phyloP scores from a whole-genome alignment of 2,329 filamentous ascomycete species.

The Diaporthe longicolla region DNA sequence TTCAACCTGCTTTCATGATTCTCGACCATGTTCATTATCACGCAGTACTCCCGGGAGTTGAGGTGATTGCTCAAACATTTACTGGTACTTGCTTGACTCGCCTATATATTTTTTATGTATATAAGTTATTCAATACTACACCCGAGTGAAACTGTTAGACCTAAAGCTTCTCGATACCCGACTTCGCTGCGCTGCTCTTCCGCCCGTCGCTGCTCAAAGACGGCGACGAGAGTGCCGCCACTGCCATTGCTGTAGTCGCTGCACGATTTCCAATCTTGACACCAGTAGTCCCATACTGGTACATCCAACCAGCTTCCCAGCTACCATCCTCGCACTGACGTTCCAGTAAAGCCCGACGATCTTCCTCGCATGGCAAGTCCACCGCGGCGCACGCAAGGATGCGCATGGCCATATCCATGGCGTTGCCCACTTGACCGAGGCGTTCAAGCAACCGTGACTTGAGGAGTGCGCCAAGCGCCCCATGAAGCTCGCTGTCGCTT shows the following conservation, averaged over 20 bases:
- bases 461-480: too few relatives aligned
- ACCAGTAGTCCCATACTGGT: slow-evolving; percentile 43
- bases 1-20: not conserved
- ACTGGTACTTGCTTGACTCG: too few relatives aligned
- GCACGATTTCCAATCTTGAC: slow-evolving; percentile 43
- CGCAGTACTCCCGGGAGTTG: too few relatives aligned
- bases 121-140: not conserved
- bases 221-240: slow-evolving; percentile 40
- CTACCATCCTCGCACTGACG: slow-evolving; percentile 53
- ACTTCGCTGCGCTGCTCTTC: not conserved
- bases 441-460: too few relatives aligned
- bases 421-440: not conserved
- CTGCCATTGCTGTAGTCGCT: slow-evolving; percentile 43
- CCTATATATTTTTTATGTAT: not conserved
- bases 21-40: too few relatives aligned
- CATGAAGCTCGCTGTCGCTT: too few relatives aligned
- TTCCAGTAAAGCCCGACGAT: slow-evolving; percentile 43
- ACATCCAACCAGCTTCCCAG: slow-evolving; percentile 49
- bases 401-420: not conserved
- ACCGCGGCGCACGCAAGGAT: not conserved
- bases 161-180: not conserved
- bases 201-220: not conserved
- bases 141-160: not conserved
- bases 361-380: slow-evolving; percentile 43
- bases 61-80: too few relatives aligned